These are phyloP conservation scores for Magnusiomyces clavatus DNA, from an alignment of 1,139 yeast genomes.

Conservation along the genomic window DNA sequence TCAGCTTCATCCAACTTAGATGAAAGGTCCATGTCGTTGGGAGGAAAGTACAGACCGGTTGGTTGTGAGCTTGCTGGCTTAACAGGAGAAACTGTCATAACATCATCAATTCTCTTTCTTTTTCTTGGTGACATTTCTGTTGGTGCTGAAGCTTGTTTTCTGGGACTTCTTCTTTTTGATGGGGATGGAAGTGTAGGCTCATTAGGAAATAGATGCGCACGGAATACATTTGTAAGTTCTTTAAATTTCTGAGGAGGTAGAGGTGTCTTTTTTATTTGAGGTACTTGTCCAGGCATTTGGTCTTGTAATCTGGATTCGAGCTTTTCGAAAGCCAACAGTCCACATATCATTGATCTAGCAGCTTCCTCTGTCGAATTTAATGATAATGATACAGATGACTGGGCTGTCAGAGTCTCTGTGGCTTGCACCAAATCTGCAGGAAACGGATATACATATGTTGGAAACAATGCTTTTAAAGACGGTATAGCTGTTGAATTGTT, in stretches of 20 bases:
- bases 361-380: constrained; percentile 28
- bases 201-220: constrained; percentile 12
- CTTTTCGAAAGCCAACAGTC: constrained; percentile 27
- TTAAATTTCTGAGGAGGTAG: constrained; percentile 25
- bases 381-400: constrained; percentile 16
- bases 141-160: constrained; percentile 2
- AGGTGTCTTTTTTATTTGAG: constrained; percentile 22
- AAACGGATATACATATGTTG: background rate
- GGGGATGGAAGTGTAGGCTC: constrained; percentile 1
- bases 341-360: constrained; percentile 28
- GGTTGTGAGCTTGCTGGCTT: background rate
- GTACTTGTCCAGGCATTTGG: constrained; percentile 15
- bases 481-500: background rate
- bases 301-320: constrained; percentile 16
- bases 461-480: background rate
- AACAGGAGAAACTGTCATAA: constrained; percentile 6
- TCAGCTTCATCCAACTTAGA: background rate
- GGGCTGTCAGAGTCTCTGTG: constrained; percentile 12
- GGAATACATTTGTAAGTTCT: constrained; percentile 23
- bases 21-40: background rate
- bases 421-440: background rate
- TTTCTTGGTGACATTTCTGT: constrained; percentile 5
- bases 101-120: constrained; percentile 13
- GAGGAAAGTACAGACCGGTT: background rate
- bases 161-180: constrained; percentile 10